A percentile compares a stretch with the other conserved stretches of the same genome.
phyloP scores from a whole-genome alignment of 768 basidiomycete genomes.

The Hypholoma sublateritium region DNA sequence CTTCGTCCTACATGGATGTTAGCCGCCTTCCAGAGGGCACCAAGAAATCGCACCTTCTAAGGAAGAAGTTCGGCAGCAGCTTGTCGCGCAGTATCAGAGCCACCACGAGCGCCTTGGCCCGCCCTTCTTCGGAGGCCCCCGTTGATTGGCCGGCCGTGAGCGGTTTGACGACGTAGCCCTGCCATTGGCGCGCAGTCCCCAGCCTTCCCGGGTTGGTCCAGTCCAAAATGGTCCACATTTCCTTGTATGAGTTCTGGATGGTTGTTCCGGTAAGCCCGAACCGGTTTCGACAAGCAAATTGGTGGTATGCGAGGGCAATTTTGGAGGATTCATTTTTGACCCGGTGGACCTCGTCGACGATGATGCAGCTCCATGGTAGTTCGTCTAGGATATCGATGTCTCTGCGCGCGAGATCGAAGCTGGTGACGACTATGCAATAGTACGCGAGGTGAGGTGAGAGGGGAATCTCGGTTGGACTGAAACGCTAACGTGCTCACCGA shows the following conservation, averaged over 20 bases:
- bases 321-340: constrained; percentile 78
- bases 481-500: constrained; percentile 51
- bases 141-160: constrained; percentile 68
- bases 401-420: constrained; percentile 71
- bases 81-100: constrained; percentile 62
- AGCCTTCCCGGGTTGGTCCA: constrained; percentile 86
- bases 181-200: constrained; percentile 78
- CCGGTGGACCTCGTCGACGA: constrained; percentile 89
- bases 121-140: constrained; percentile 61
- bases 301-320: constrained; percentile 67
- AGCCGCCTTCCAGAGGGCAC: neutral
- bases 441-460: constrained; percentile 1
- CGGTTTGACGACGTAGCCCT: constrained; percentile 65
- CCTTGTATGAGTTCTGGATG: constrained; percentile 84
- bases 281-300: constrained; percentile 62
- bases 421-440: constrained; percentile 64
- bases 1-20: constrained; percentile 56
- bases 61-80: constrained; percentile 79
- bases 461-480: neutral
- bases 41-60: constrained; percentile 56
- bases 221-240: constrained; percentile 90
- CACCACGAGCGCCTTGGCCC: constrained; percentile 53
- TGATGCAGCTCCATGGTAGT: constrained; percentile 69
- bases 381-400: constrained; percentile 70
- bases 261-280: constrained; percentile 87